These are phyloP conservation scores for Pseudogymnoascus sp. DNA, from an alignment of 2,329 filamentous ascomycete genomes.

Conservation along the genomic window DNA sequence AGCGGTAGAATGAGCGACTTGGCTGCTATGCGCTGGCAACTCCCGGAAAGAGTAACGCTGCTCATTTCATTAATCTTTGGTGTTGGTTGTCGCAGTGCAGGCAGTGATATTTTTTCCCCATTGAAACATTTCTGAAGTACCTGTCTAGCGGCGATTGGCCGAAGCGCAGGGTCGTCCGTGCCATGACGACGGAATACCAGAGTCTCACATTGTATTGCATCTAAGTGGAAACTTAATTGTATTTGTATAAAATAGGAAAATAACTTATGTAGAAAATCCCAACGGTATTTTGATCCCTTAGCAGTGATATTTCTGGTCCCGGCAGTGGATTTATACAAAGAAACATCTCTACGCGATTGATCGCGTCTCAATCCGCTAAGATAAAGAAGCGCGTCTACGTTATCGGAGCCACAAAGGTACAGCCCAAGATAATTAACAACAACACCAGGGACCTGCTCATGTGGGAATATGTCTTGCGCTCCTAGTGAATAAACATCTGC, in stretches of 20 bases:
- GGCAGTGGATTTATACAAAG: not conserved
- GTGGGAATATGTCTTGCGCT: not conserved
- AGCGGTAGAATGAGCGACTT: conserved; percentile 5
- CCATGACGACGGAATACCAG: not conserved
- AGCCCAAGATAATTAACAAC: not conserved
- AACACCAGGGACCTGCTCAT: not conserved
- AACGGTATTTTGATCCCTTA: not conserved
- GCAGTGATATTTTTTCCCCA: conserved; percentile 3
- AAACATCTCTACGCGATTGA: not conserved
- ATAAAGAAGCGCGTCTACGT: conserved; percentile 10
- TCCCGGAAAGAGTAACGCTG: conserved; percentile 16
- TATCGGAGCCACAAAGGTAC: conserved; percentile 4
- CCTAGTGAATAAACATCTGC: not conserved
- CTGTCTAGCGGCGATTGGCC: not conserved
- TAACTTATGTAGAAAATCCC: not conserved
- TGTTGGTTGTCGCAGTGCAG: not conserved
- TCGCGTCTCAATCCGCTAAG: conserved; percentile 7
- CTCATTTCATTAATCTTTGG: conserved; percentile 19
- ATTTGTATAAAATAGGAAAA: not conserved
- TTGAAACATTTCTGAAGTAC: not conserved
- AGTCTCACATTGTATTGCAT: conserved; percentile 3
- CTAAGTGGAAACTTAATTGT: not conserved
- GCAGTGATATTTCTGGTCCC: not conserved
- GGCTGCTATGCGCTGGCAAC: conserved; percentile 13
- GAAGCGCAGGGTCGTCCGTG: conserved; percentile 1